phyloP scores from a whole-genome alignment of 306 rosid genomes.

The Vachellia pachyceras region DNA sequence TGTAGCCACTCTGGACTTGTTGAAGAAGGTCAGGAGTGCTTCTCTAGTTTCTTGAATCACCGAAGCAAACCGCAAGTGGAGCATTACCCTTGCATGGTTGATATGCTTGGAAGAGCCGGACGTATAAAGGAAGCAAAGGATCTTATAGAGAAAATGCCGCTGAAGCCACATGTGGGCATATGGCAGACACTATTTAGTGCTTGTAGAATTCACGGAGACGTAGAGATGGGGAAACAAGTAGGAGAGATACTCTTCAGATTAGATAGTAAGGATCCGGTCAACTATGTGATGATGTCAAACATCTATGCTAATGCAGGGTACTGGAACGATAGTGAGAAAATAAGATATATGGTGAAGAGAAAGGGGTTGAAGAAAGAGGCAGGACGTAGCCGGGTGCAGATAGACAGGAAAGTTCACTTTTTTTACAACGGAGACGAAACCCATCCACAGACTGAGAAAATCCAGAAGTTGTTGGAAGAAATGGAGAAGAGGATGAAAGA shows the following conservation, averaged over 20 bases:
- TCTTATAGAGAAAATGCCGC: conserved; percentile 59
- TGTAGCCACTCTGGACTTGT: conserved; percentile 72
- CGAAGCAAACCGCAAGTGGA: conserved; percentile 50
- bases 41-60: conserved; percentile 50
- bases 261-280: conserved; percentile 58
- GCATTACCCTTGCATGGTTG: conserved; percentile 75
- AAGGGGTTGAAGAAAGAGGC: conserved; percentile 68
- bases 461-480: conserved; percentile 53
- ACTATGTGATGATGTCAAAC: conserved; percentile 71
- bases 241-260: conserved; percentile 58
- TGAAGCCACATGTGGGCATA: conserved; percentile 61
- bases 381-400: conserved; percentile 75
- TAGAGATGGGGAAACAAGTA: conserved; percentile 58
- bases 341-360: conserved; percentile 52
- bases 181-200: conserved; percentile 69
- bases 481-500: conserved; percentile 64
- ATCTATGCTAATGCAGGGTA: conserved; percentile 63
- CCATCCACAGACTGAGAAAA: conserved; percentile 53
- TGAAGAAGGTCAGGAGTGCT: conserved; percentile 57
- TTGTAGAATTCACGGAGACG: conserved; percentile 64
- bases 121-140: conserved; percentile 58
- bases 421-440: conserved; percentile 61
- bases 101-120: conserved; percentile 70
- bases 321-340: conserved; percentile 67
- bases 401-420: conserved; percentile 61